Evolutionary conservation across 371 early-diverging fungal genomes (phyloP).

Genomic region (Thermomucor indicae-seudaticae): DNA sequence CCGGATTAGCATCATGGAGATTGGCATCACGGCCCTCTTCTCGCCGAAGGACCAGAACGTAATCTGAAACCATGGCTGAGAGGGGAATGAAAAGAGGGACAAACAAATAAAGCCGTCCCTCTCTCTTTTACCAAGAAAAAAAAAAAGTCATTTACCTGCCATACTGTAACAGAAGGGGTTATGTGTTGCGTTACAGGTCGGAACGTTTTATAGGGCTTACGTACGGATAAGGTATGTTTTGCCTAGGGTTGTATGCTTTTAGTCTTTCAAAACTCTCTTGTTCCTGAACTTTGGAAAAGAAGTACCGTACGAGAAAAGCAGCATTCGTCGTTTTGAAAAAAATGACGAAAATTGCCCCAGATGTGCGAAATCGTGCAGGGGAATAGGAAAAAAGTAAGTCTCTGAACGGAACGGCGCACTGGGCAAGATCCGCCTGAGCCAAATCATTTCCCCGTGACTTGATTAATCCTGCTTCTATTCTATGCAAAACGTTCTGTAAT

Average conservation of each 20-base stretch:
- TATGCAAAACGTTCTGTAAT: no score
- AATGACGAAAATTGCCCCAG: neutral
- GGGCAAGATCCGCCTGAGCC: no score
- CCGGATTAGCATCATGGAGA: neutral
- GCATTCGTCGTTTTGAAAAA: slow-evolving; percentile 6
- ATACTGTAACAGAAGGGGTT: no score
- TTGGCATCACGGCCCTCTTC: neutral
- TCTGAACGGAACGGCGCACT: no score
- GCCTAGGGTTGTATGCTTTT: neutral
- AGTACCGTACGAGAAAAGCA: slow-evolving; percentile 1
- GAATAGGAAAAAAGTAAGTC: slow-evolving; percentile 2
- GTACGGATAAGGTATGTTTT: slow-evolving; percentile 2
- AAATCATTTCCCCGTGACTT: no score
- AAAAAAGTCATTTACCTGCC: no score
- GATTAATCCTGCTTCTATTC: no score
- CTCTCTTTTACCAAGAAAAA: no score
- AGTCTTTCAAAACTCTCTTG: neutral
- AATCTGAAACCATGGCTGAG: neutral
- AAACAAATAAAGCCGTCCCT: no score
- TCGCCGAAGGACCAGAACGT: neutral
- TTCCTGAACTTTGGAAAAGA: slow-evolving; percentile 5
- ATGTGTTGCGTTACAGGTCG: no score
- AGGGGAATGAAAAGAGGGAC: no score
- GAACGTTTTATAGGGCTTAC: no score
- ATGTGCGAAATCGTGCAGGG: slow-evolving; percentile 3